Evolutionary conservation across 2,329 filamentous ascomycete genomes (phyloP).

Genomic region (Claviceps digitariae): DNA sequence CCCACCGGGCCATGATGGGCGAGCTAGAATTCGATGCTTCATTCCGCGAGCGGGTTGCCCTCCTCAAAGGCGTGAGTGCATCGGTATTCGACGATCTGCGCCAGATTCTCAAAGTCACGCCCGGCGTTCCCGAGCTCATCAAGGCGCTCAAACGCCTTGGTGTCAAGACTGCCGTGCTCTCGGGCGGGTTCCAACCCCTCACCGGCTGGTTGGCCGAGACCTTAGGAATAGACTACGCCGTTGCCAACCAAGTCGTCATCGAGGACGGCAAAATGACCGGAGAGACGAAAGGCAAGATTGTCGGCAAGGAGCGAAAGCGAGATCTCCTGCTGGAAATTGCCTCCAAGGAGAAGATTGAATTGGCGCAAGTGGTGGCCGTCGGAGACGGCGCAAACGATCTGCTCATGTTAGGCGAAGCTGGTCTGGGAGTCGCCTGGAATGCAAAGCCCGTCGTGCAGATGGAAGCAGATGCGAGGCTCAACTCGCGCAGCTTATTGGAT

Average conservation of each 20-base stretch:
- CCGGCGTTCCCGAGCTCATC: conserved; percentile 64
- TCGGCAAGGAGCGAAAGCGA: conserved; percentile 63
- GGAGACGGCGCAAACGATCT: conserved; percentile 77
- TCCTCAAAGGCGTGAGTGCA: conserved; percentile 68
- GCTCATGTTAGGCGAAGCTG: conserved; percentile 63
- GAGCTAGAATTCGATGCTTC: conserved; percentile 85
- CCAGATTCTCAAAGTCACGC: conserved; percentile 63
- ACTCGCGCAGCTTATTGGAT: conserved; percentile 56
- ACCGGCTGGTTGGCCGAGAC: conserved; percentile 73
- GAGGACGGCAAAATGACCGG: conserved; percentile 53
- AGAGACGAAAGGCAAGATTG: conserved; percentile 57
- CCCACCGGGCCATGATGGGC: conserved; percentile 86
- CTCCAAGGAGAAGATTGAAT: conserved; percentile 46
- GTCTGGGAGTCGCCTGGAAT: conserved; percentile 70
- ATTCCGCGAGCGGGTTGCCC: conserved; percentile 63
- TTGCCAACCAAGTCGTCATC: conserved; percentile 71
- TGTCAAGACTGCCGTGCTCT: conserved; percentile 79
- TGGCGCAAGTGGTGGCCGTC: conserved; percentile 58
- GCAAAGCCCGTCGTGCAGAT: conserved; percentile 73
- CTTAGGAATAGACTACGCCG: conserved; percentile 75
- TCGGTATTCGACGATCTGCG: conserved; percentile 69
- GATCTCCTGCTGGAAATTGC: conserved; percentile 61
- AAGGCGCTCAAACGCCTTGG: conserved; percentile 63
- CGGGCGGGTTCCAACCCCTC: conserved; percentile 81
- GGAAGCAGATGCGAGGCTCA: conserved; percentile 59